A percentile compares a stretch with the other conserved stretches of the same genome.
Conservation (phyloP, 768 basidiomycete species). For the Xerocomellus amylosporus region DNA sequence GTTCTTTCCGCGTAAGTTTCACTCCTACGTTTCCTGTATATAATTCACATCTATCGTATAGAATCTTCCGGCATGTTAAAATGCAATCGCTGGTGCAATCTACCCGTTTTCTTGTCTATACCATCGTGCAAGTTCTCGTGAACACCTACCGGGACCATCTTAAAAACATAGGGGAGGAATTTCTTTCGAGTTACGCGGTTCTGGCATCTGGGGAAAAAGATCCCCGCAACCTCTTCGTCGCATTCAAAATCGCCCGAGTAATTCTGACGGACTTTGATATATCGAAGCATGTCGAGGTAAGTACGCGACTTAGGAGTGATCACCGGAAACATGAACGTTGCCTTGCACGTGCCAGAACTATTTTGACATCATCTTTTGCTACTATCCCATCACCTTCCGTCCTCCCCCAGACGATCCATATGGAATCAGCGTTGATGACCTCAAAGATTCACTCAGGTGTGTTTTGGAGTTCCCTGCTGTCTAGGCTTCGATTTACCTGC, state of each 20-base stretch:
- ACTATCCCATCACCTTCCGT: conserved; percentile 96
- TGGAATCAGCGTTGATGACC: conserved; percentile 84
- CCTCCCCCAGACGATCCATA: conserved; percentile 94
- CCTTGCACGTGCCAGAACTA: conserved; percentile 54
- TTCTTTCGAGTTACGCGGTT: conserved; percentile 69
- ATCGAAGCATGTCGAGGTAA: conserved; percentile 69
- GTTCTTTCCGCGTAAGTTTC: conserved; percentile 56
- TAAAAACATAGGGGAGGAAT: conserved; percentile 66
- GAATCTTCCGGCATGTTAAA: conserved; percentile 72
- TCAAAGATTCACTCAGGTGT: conserved; percentile 69
- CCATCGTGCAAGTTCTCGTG: conserved; percentile 67
- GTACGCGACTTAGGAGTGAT: conserved; percentile 17
- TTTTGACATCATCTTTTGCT: conserved; percentile 95
- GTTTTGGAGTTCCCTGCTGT: conserved; percentile 1
- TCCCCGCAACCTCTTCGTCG: conserved; percentile 86
- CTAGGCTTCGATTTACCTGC: not conserved
- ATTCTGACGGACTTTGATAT: conserved; percentile 88
- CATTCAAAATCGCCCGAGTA: conserved; percentile 85
- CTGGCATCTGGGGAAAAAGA: conserved; percentile 98
- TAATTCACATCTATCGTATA: conserved; percentile 29
- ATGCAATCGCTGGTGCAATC: conserved; percentile 83
- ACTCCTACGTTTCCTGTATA: not conserved
- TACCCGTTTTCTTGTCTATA: conserved; percentile 77
- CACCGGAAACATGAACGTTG: not conserved
- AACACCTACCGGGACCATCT: conserved; percentile 46